phyloP scores from a whole-genome alignment of 2,329 filamentous ascomycete genomes.

The Cladosporium cucumerinum region DNA sequence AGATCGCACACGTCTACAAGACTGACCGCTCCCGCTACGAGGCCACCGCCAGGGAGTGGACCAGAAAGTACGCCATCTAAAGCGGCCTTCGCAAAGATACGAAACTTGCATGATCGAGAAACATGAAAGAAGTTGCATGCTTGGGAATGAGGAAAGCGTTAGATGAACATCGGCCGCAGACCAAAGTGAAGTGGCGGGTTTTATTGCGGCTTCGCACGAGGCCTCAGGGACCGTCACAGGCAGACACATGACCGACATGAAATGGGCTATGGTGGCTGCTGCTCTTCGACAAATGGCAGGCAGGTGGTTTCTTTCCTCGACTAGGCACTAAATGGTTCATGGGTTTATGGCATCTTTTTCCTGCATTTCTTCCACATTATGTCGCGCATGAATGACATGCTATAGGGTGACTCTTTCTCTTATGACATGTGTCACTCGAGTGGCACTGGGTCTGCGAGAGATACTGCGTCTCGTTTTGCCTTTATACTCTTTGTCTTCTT shows the following conservation, averaged over 20 bases:
- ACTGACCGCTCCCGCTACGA: slow-evolving; percentile 95
- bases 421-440: neutral
- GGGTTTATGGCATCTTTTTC: slow-evolving; percentile 13
- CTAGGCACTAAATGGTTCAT: slow-evolving; percentile 16
- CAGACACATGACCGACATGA: slow-evolving; percentile 8
- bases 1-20: slow-evolving; percentile 99
- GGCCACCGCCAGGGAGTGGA: slow-evolving; percentile 96
- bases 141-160: slow-evolving; percentile 7
- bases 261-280: slow-evolving; percentile 4
- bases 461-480: neutral
- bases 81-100: slow-evolving; percentile 8
- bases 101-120: slow-evolving; percentile 14
- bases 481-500: neutral
- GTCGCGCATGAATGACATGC: neutral
- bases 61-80: slow-evolving; percentile 96
- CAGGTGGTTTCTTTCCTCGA: slow-evolving; percentile 7
- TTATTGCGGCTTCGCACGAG: neutral
- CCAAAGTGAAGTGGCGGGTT: neutral
- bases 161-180: slow-evolving; percentile 2
- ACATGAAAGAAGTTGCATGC: slow-evolving; percentile 9
- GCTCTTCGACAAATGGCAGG: slow-evolving; percentile 7
- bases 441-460: too few species aligned
- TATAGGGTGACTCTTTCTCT: neutral
- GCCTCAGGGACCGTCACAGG: neutral
- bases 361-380: neutral